Base-by-base conservation (phyloP, 768 basidiomycete species). In the Lactarius sanguifluus region DNA sequence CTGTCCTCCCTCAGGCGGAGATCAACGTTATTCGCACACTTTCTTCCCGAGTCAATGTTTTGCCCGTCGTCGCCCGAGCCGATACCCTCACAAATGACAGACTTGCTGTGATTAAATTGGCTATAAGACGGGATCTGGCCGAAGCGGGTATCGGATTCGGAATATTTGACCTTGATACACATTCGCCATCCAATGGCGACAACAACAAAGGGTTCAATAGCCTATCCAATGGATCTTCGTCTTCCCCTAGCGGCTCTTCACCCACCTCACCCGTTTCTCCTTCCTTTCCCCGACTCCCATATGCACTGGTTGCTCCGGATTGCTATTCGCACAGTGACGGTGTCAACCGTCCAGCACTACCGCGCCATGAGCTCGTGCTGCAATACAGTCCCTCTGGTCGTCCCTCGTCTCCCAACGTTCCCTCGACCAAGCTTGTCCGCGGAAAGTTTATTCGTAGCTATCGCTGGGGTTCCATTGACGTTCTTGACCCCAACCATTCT, bases 81-180 rank as follows among this genome's bases (percentile, higher is more conserved):
- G 92, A 94, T 79, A 81, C 85, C 67, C 81, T 94, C 70, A 89
- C 90, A 61, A 90, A 89, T 77, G 90, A 93, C 74, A 87, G 91
- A 70, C 83, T 94, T 65, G 83, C 86, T 61, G 86, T 86, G 69
- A 85, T 94, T 75, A 92, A 92, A 77, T 77, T 86, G 73, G 92
- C 91, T 69, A 84, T 94, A 73, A 85, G 90, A 71, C 79, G 87
- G 73, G 91, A 92, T 78, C 82, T 94, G 56, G 91, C 91, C 47
- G 88, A 89, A 70, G 89, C 89, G 57, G 92, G 91, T 66, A 92
- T 93, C 74, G 91, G 90, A 66, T 93, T 93, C 77, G 91, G 92
- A 72, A 92, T 94, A 70, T 94, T 94, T 78, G 92, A 93, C 81
- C 80, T 85, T 75, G 89, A 90, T 76, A 79, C 77, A 70, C 83